Conservation (phyloP, 2,329 filamentous ascomycete species). For the Mycosphaerelloides madeirae region DNA sequence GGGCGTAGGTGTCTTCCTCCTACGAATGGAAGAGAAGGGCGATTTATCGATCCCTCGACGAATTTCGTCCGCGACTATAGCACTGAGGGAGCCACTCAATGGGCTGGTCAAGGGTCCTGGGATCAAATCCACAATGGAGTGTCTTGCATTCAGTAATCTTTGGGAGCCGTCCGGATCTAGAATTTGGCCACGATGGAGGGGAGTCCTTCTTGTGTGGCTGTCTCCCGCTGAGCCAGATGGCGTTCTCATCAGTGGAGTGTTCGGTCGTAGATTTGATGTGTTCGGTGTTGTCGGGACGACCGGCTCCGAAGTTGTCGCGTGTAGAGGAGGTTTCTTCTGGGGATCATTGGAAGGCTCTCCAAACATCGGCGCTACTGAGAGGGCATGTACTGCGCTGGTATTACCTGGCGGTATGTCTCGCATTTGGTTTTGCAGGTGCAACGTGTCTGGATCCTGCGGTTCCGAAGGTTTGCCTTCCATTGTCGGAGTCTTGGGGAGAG, state of each 20-base stretch:
- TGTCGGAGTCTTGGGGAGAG: slow-evolving; percentile 6
- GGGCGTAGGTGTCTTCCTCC: slow-evolving; percentile 11
- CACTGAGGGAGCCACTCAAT: slow-evolving; percentile 56
- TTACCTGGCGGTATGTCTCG: slow-evolving; percentile 19
- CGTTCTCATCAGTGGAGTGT: slow-evolving; percentile 23
- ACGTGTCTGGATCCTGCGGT: slow-evolving; percentile 5
- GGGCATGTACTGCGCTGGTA: slow-evolving; percentile 29
- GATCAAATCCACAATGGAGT: slow-evolving; percentile 53
- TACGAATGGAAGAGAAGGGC: slow-evolving; percentile 15
- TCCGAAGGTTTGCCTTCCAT: slow-evolving; percentile 6
- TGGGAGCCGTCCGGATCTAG: slow-evolving; percentile 30
- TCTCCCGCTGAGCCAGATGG: slow-evolving; percentile 13
- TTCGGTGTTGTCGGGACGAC: slow-evolving; percentile 24
- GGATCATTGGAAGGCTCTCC: slow-evolving; percentile 13
- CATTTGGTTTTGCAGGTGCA: slow-evolving; percentile 10
- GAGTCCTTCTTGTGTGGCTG: not conserved
- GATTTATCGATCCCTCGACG: slow-evolving; percentile 48
- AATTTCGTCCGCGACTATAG: slow-evolving; percentile 61
- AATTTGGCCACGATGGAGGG: slow-evolving; percentile 10
- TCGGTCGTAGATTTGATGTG: slow-evolving; percentile 15
- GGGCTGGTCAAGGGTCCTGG: slow-evolving; percentile 57
- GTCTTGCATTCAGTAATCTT: slow-evolving; percentile 40
- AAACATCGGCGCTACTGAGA: slow-evolving; percentile 20
- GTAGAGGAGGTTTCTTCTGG: slow-evolving; percentile 26
- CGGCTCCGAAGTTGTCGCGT: slow-evolving; percentile 35